Base-by-base conservation (phyloP, 768 basidiomycete genomes). In the Ramaria rubella region DNA sequence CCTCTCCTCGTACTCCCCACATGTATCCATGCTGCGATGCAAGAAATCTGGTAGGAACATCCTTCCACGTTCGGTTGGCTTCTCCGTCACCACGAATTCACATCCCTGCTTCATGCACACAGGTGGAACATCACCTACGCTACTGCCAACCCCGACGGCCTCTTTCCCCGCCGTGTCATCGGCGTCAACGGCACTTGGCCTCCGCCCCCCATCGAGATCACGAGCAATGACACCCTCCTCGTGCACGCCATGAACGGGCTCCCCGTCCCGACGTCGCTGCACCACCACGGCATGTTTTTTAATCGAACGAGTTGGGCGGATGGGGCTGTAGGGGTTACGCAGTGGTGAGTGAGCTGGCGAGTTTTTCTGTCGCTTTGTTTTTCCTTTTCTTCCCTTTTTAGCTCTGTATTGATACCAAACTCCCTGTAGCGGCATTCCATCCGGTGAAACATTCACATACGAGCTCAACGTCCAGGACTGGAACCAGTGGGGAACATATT, bases 221-320 rank as follows among this genome's bases (percentile, higher is more conserved):
- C 77, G 59, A 78, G 81, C 5, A 77, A 77, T 19, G 92, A 98
- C 68, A 80, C 81, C 0, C 74, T 96, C 29, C 64, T 87, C 26
- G 77, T 97, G 0, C 94, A 97, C 66, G 82, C 84, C 5, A 75
- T 75, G 27, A 93, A 94, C 69, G 80, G 79, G 2, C 69, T 94
- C 55, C 82, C 86, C 53, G 61, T 73, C 26, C 79, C 85, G 0
- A 79, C 87, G 0, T 78, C 85, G 0, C 72, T 97, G 15, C 95
- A 98, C 68, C 87, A 94, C 66, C 94, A 96, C 71, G 95, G 95
- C 60, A 90, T 95, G 86, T 93, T 83, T 73, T 93, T 96, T 77
- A 94, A 94, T 68, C 78, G 81, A 1, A 79, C 87, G 0, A 80
- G 82, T 17, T 96, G 89, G 84, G 86, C 85, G 76, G 95, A 98